Conservation (phyloP, 495 filamentous ascomycete species). For the Penicillium coffeae region DNA sequence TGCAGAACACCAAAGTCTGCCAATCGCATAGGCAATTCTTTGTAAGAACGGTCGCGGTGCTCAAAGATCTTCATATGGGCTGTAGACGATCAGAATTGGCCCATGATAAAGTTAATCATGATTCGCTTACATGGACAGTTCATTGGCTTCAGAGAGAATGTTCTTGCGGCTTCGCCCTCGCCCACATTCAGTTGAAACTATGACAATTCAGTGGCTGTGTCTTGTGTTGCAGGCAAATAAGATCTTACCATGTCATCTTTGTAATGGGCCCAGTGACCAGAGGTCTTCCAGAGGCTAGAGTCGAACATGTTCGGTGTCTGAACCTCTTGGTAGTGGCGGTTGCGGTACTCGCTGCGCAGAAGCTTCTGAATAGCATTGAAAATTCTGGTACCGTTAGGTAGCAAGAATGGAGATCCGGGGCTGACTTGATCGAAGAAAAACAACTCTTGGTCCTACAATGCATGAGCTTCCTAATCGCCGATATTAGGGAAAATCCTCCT, state of each 20-base stretch:
- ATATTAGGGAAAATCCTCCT: not conserved
- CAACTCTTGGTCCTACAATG: slow-evolving; percentile 71
- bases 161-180: no score
- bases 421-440: slow-evolving; percentile 94
- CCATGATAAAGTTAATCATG: not conserved
- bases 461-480: not conserved
- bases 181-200: slow-evolving; percentile 53
- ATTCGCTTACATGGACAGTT: slow-evolving; percentile 71
- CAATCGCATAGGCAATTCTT: slow-evolving; percentile 82
- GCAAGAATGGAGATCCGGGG: slow-evolving; percentile 87
- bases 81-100: not conserved
- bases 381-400: slow-evolving; percentile 89
- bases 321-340: slow-evolving; percentile 91
- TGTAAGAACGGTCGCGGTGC: slow-evolving; percentile 75
- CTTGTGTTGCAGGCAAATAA: no score
- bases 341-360: slow-evolving; percentile 83
- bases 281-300: slow-evolving; percentile 82
- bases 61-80: slow-evolving; percentile 70
- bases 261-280: slow-evolving; percentile 94
- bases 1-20: slow-evolving; percentile 96
- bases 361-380: slow-evolving; percentile 82
- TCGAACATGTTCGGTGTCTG: slow-evolving; percentile 97
- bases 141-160: slow-evolving; percentile 87
- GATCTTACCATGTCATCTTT: slow-evolving; percentile 58
- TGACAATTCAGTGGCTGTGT: not conserved